Base-by-base conservation (phyloP, 2,329 filamentous ascomycete species). In the Sarocladium strictum region DNA sequence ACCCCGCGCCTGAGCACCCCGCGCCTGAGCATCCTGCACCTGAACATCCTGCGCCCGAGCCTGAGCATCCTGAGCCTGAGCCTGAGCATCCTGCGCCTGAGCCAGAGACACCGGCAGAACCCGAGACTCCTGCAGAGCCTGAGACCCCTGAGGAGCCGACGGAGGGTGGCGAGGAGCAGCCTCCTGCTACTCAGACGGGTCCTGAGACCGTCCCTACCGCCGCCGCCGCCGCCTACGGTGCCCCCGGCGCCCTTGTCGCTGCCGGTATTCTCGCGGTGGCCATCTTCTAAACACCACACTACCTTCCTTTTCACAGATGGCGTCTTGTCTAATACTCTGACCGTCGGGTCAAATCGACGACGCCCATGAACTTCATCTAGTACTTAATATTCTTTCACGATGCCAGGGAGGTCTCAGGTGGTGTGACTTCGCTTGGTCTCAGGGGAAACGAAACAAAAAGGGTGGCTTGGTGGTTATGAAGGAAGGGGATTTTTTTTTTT, bases 391-490 rank as follows among this genome's bases (percentile, higher is more conserved):
- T 38, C 35, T 38, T 6, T 5, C 9, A 38, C 5, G 12, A 19
- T 38, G 35, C n/a, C 35, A 38, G 35, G 6, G 17, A 38, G n/a
- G n/a, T n/a, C 12, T 15, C 35, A 38, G 9, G 35, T 15, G 6
- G n/a, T n/a, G 15, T 15, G 12, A 6, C 17, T 38, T 15, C 35
- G n/a, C 35, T n/a, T 38, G 35, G 26, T 24, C 9, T 15, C 6
- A n/a, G 15, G 26, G 43, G 26, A 10, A 17, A 12, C 14, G n/a
- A 49, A 32, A 17, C 23, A 45, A 26, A 6, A 23, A 3, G 26
- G 43, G 43, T n/a, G 43, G 43, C 19, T 49, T 49, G 43, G 43
- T 49, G 43, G 9, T 29, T 43, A 38, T n/a, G 6, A n/a, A 38
- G 12, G 35, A n/a, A 43, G 10, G 40, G 40, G 21, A 6, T 43